These are phyloP conservation scores for Fusarium irregulare DNA, from an alignment of 2,329 filamentous ascomycete genomes.

Conservation along the genomic window DNA sequence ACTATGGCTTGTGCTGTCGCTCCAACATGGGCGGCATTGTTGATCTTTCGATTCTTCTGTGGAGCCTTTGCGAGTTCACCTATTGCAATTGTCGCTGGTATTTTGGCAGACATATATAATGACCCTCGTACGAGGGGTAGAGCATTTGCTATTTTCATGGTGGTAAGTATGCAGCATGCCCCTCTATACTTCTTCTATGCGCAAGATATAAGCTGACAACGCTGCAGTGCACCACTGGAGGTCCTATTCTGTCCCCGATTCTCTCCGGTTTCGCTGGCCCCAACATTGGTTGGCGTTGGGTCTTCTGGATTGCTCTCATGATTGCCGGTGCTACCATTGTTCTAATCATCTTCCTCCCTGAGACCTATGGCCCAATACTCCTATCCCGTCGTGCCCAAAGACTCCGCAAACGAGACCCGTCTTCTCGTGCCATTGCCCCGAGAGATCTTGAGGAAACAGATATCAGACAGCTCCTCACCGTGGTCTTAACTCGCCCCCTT, in stretches of 20 bases:
- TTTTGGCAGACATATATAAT: constrained; percentile 74
- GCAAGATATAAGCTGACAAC: constrained; percentile 20
- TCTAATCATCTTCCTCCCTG: constrained; percentile 71
- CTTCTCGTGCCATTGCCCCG: constrained; percentile 64
- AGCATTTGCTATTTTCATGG: constrained; percentile 73
- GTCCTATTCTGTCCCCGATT: constrained; percentile 74
- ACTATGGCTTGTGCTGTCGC: constrained; percentile 67
- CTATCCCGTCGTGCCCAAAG: constrained; percentile 66
- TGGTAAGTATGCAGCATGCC: constrained; percentile 53
- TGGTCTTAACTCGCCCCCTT: constrained; percentile 77
- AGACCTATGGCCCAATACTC: constrained; percentile 71
- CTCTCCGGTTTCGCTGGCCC: constrained; percentile 70
- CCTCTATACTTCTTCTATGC: neutral
- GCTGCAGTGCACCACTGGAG: constrained; percentile 68
- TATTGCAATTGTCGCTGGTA: constrained; percentile 70
- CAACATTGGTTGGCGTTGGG: constrained; percentile 74
- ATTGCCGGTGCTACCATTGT: constrained; percentile 72
- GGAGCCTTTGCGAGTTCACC: constrained; percentile 68
- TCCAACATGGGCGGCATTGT: constrained; percentile 63
- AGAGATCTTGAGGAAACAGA: constrained; percentile 72
- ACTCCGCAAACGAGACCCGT: constrained; percentile 66
- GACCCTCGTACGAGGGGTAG: constrained; percentile 63
- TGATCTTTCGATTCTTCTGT: constrained; percentile 66
- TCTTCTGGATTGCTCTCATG: constrained; percentile 77
- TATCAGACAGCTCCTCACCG: constrained; percentile 68